A percentile compares a stretch with the other conserved stretches of the same genome.
Conservation (phyloP, 192 early-diverging fungal species). For the Coemansia asiatica region DNA sequence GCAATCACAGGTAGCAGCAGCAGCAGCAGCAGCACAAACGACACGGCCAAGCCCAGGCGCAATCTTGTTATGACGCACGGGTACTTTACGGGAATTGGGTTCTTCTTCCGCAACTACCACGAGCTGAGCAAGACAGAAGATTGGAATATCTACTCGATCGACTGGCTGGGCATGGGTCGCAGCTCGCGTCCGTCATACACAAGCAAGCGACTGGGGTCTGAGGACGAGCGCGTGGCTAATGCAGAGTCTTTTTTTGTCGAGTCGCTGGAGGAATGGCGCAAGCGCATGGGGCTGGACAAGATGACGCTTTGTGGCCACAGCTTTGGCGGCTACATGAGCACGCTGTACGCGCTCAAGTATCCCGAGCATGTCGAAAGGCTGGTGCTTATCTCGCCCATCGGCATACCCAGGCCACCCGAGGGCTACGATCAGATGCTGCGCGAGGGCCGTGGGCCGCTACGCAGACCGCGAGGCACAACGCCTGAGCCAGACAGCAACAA, state of each 20-base stretch:
- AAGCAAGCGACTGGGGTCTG: conserved; percentile 40
- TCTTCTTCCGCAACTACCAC: conserved; percentile 53
- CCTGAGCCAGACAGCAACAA: conserved; percentile 24
- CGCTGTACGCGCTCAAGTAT: conserved; percentile 84
- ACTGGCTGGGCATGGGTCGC: conserved; percentile 97
- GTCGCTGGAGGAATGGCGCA: conserved; percentile 85
- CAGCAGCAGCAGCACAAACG: not conserved
- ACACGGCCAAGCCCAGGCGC: conserved; percentile 10
- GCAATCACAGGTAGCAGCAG: conserved; percentile 19
- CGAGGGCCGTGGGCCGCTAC: conserved; percentile 23
- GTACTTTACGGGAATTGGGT: conserved; percentile 54
- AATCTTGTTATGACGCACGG: conserved; percentile 56
- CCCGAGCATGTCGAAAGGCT: conserved; percentile 84
- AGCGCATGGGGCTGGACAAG: conserved; percentile 72
- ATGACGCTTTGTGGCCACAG: conserved; percentile 85
- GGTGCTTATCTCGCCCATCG: conserved; percentile 85
- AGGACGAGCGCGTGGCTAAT: conserved; percentile 55
- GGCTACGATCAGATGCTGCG: conserved; percentile 54
- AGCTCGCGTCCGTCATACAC: conserved; percentile 73
- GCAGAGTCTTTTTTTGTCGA: conserved; percentile 88
- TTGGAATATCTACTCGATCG: conserved; percentile 56
- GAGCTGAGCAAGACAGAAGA: conserved; percentile 41
- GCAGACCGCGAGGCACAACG: conserved; percentile 24
- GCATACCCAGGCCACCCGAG: conserved; percentile 59
- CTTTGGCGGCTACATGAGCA: conserved; percentile 84